Conservation (phyloP, 495 filamentous ascomycete genomes). For the Cudoniella acicularis region DNA sequence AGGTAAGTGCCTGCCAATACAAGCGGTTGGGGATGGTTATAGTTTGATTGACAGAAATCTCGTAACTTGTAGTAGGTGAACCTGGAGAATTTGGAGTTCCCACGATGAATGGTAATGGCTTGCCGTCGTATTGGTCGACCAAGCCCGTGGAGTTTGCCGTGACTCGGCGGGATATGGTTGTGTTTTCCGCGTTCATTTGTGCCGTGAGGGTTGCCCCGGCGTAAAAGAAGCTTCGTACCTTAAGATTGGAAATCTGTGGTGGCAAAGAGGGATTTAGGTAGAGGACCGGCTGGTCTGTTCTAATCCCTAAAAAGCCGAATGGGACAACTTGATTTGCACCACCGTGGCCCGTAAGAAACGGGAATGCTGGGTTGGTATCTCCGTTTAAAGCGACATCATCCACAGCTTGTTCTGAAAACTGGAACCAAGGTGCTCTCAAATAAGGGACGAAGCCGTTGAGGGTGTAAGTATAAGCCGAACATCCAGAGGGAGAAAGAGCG, state of each 20-base stretch:
- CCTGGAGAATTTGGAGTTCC: slow-evolving; percentile 29
- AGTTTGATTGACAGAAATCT: slow-evolving; percentile 45
- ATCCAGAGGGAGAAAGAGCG: slow-evolving; percentile 49
- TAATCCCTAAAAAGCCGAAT: slow-evolving; percentile 52
- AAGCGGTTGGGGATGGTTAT: slow-evolving; percentile 57
- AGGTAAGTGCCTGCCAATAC: too few species aligned
- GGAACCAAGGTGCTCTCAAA: slow-evolving; percentile 51
- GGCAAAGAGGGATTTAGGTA: slow-evolving; percentile 52
- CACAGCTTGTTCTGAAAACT: slow-evolving; percentile 66
- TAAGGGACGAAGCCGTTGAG: slow-evolving; percentile 50
- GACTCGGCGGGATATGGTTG: slow-evolving; percentile 48
- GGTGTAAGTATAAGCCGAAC: slow-evolving; percentile 52
- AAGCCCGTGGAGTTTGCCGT: slow-evolving; percentile 38
- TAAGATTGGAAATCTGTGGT: slow-evolving; percentile 53
- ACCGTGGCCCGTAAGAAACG: slow-evolving; percentile 57
- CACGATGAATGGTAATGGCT: slow-evolving; percentile 48
- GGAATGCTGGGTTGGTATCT: slow-evolving; percentile 54
- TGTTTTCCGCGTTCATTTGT: slow-evolving; percentile 61
- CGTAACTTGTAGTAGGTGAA: slow-evolving; percentile 35
- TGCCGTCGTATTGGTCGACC: slow-evolving; percentile 35
- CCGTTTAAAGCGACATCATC: slow-evolving; percentile 63
- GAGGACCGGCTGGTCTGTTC: slow-evolving; percentile 43
- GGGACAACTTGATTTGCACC: slow-evolving; percentile 51
- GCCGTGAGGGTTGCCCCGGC: slow-evolving; percentile 62
- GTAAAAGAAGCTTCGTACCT: slow-evolving; percentile 67